These are phyloP conservation scores for Trichomonas tenax DNA, from an alignment of 208 protist genomes.

Conservation along the genomic window DNA sequence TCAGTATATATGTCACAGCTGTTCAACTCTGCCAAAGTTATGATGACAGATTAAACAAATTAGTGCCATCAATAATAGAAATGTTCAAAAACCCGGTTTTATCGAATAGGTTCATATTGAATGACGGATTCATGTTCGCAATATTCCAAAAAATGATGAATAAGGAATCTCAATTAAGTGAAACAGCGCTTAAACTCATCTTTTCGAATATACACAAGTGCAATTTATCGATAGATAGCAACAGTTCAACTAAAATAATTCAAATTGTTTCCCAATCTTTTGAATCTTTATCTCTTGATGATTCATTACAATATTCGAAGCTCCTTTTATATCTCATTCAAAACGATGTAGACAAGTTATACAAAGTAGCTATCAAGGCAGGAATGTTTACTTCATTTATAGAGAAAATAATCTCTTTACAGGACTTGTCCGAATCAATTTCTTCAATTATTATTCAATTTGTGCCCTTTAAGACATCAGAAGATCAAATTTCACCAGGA, in stretches of 20 bases:
- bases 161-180: neutral
- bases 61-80: neutral
- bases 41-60: neutral
- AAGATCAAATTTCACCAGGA: neutral
- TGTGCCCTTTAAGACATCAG: neutral
- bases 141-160: neutral
- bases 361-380: neutral
- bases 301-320: neutral
- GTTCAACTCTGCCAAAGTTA: neutral
- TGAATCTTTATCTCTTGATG: neutral
- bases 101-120: neutral
- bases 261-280: neutral
- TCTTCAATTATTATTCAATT: neutral
- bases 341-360: neutral
- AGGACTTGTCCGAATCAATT: neutral
- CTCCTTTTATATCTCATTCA: neutral
- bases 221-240: neutral
- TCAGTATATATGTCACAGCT: neutral
- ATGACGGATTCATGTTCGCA: neutral
- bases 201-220: neutral
- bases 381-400: neutral
- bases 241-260: neutral
- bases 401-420: neutral
- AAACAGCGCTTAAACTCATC: neutral
- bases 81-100: neutral